Conservation (phyloP, 305 asterid genomes). For the Caryopteris hybrid region DNA sequence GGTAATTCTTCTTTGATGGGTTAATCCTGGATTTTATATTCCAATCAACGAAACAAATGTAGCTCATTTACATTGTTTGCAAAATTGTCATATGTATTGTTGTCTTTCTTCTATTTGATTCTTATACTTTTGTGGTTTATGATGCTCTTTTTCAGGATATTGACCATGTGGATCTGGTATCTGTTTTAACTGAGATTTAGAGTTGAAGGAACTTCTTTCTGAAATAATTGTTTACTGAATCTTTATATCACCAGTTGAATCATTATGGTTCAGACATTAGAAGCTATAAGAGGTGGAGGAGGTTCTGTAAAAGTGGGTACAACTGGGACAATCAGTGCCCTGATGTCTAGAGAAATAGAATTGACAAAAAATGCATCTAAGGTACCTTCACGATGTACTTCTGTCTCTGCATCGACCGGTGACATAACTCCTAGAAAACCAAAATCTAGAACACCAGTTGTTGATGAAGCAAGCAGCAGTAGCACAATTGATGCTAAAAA, state of each 20-base stretch:
- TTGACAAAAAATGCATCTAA: constrained; percentile 37
- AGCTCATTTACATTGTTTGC: not conserved
- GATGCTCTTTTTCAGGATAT: constrained; percentile 21
- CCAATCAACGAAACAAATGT: not conserved
- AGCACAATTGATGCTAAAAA: constrained; percentile 21
- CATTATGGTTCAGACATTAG: constrained; percentile 59
- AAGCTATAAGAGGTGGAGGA: constrained; percentile 72
- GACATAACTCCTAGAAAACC: constrained; percentile 30
- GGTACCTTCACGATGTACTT: constrained; percentile 9
- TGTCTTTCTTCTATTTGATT: not conserved
- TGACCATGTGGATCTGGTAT: constrained; percentile 10
- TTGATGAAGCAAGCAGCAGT: constrained; percentile 58
- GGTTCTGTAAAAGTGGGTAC: constrained; percentile 81
- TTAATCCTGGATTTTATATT: not conserved
- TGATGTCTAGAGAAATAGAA: constrained; percentile 72
- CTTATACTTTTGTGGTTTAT: constrained; percentile 1
- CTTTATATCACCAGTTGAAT: not conserved
- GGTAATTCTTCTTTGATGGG: not conserved
- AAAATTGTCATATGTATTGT: not conserved
- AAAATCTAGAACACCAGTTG: constrained; percentile 32
- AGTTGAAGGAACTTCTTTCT: not conserved
- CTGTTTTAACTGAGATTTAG: constrained; percentile 3
- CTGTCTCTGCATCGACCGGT: constrained; percentile 21
- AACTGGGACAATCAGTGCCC: constrained; percentile 76
- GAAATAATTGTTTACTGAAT: not conserved